Evolutionary conservation across 31 red algal species (phyloP), one percentile per base, ranked within the genome.

Genomic region (Porphyra umbilicalis): DNA sequence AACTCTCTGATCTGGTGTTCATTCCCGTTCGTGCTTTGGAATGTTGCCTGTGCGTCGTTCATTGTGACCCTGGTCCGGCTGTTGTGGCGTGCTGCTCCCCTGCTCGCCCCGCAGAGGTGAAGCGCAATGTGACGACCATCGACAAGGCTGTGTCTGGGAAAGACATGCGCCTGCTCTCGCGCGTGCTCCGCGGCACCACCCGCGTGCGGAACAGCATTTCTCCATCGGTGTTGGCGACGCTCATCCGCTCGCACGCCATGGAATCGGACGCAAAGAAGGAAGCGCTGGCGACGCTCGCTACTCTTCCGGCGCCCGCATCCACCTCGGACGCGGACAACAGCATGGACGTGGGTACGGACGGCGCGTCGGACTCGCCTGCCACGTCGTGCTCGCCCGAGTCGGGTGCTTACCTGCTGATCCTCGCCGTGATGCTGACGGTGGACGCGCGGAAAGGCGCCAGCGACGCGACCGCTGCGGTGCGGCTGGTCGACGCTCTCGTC

Each of bases 131-230:
- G 39, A 81, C 86, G 68, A 85, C 91, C 35, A 81, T 92, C 32
- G 89, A 96, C 77, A 89, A 93, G 40, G 94, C 94, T 2, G 87
- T 92, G 32, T 91, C 85, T 9, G 88, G 46, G 0, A 96, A 92
- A 75, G 94, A 96, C 75, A 80, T 96, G 34, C 90, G 94, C 44
- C 82, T 96, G 38, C 78, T 96, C 74, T 68, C 94, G 25, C 90
- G 94, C 78, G 90, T 92, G 35, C 80, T 96, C 38, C 89, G 94
- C 37, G 83, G 84, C 38, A 92, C 87, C 76, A 87, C 89, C 67
- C 77, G 68, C 35, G 80, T 96, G 39, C 89, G 90, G 4, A 83
- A 84, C 39, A 83, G 88, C 10, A 36, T 92, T 32, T 46, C 78
- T 13, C 76, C 83, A 11, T 46, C 87, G 32, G 74, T 92, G 18